A percentile compares a stretch with the other conserved stretches of the same genome.
Evolutionary conservation across 495 filamentous ascomycete species (phyloP).

Genomic region (Neurospora sublineolata): DNA sequence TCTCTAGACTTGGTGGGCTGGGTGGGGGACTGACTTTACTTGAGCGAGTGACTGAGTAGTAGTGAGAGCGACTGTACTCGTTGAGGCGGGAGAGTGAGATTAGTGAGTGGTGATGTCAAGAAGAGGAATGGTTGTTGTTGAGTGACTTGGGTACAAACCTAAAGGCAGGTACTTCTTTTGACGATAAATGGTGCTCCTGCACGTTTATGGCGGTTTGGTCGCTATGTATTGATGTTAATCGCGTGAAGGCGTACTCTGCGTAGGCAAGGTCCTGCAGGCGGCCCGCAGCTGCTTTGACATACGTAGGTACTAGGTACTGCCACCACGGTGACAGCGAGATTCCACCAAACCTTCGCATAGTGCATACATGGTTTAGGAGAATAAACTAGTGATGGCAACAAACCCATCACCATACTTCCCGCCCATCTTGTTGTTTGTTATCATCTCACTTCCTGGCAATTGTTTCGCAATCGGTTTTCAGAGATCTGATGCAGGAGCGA

Average conservation of each 20-base stretch:
- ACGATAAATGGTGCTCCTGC: not conserved
- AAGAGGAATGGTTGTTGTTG: not conserved
- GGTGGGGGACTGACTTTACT: not conserved
- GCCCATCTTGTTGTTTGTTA: not conserved
- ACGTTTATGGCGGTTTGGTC: not conserved
- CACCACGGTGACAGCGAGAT: not conserved
- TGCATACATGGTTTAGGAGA: not conserved
- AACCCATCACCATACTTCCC: not conserved
- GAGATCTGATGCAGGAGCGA: not conserved
- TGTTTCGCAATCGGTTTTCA: not conserved
- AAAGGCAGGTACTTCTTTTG: not conserved
- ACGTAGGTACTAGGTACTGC: not conserved
- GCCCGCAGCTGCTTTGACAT: not conserved
- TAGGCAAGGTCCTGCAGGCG: not conserved
- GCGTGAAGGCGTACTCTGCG: not conserved
- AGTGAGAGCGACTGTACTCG: not conserved
- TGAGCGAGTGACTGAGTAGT: not conserved
- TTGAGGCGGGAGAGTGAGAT: not conserved
- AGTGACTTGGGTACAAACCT: not conserved
- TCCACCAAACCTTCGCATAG: not conserved
- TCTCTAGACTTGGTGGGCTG: not conserved
- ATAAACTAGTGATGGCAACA: not conserved
- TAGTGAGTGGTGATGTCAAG: not conserved
- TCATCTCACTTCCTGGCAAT: not conserved
- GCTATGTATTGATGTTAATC: not conserved